A percentile compares a stretch with the other conserved stretches of the same genome.
Evolutionary conservation across 2,329 filamentous ascomycete species (phyloP).

Genomic region (Microcyclosporella mali): DNA sequence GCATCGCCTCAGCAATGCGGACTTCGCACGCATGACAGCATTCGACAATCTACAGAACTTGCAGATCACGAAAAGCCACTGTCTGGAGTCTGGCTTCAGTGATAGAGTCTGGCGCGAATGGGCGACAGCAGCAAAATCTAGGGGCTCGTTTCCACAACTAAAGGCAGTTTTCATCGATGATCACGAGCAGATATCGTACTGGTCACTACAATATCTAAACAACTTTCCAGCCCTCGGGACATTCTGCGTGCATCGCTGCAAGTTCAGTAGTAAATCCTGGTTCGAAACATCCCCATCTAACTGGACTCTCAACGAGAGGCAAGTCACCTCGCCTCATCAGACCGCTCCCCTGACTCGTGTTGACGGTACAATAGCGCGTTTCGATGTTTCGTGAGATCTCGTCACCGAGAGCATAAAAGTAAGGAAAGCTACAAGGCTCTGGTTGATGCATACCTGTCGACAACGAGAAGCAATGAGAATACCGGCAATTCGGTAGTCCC

Average conservation of each 20-base stretch:
- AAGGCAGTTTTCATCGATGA: constrained; percentile 14
- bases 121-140: constrained; percentile 13
- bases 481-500: no score
- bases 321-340: no score
- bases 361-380: no score
- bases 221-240: constrained; percentile 15
- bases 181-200: constrained; percentile 7
- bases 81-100: constrained; percentile 1
- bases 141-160: constrained; percentile 14
- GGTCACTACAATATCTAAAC: constrained; percentile 13
- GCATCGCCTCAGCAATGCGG: background rate
- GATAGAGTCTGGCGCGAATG: constrained; percentile 20
- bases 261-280: no score
- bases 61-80: constrained; percentile 2
- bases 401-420: no score
- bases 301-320: no score
- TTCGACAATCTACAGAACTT: constrained; percentile 16
- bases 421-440: no score
- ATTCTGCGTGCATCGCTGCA: constrained; percentile 10
- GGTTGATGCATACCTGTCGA: no score
- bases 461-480: no score
- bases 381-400: no score
- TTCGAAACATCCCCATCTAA: no score
- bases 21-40: constrained; percentile 10
- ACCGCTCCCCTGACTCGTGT: no score